Evolutionary conservation across 2,329 filamentous ascomycete species (phyloP), one percentile per base, ranked within the genome.

Genomic region (Xylaria sp.): DNA sequence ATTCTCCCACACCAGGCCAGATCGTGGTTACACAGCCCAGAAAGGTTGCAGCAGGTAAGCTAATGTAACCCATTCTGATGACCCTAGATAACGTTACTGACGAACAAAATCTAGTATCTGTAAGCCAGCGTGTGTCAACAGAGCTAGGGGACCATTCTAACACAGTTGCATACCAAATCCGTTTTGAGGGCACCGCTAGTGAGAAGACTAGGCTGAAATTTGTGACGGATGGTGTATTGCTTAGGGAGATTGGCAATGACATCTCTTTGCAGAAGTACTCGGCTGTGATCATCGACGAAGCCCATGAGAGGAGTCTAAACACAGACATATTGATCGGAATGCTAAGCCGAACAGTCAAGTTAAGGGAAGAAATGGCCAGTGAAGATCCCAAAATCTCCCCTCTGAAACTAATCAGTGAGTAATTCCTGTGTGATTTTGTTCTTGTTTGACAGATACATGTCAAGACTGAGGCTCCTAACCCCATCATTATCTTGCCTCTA

Each of bases 241-340:
- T 99, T 10, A 91, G 96, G 65, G 96, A 99, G 80, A 91, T 98
- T 63, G 91, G 93, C 0, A 91, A 96, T 72, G 96, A 99, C 78
- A 93, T 98, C 76, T 87, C 93, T 0, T 82, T 99, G 53, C 89
- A 87, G 59, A 97, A 97, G 75, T 99, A 99, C 80, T 98, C 95
- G 0, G 92, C 92, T 16, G 92, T 99, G 61, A 88, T 99, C 58
- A 95, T 99, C 69, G 96, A 99, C 76, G 96, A 99, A 81, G 96
- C 96, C 1, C 96, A 99, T 82, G 96, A 99, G 79, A 89, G 97
- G 75, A 98, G 94, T 76, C 93, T 98, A 75, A 98, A 99, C 77
- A 99, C 97, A 0, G 97, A 99, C 79, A 97, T 99, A 48, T 83
- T 99, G n/a, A 94, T 99, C 73, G 96, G 96, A 60, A 97, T 99